phyloP scores from a whole-genome alignment of 2,329 filamentous ascomycete genomes.

The Cucurbitaria berberidis region DNA sequence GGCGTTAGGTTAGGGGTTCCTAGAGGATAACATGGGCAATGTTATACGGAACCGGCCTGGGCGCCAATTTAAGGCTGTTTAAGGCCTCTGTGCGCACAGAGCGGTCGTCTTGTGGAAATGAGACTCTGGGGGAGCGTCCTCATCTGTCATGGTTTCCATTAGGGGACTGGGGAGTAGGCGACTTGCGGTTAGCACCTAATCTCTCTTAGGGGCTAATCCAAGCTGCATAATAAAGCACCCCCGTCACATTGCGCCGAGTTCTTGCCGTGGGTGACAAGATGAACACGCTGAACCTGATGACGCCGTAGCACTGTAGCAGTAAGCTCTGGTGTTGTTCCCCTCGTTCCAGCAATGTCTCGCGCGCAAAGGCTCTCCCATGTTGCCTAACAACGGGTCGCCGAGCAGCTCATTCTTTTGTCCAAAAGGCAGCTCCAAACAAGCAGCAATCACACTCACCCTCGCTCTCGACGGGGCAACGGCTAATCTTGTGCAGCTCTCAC shows the following conservation, averaged over 20 bases:
- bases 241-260: constrained; percentile 7
- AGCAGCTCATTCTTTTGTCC: constrained; percentile 4
- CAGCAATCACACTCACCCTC: constrained; percentile 13
- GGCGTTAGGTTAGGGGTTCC: constrained; percentile 43
- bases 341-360: background rate
- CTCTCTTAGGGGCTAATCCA: constrained; percentile 11
- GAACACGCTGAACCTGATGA: background rate
- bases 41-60: constrained; percentile 34
- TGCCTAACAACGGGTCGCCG: constrained; percentile 3
- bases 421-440: constrained; percentile 7
- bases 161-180: background rate
- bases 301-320: background rate
- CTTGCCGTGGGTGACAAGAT: constrained; percentile 3
- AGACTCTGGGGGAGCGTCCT: constrained; percentile 35
- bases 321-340: background rate
- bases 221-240: constrained; percentile 18
- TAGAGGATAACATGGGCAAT: constrained; percentile 34
- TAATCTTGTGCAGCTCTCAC: constrained; percentile 22
- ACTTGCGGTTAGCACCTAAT: constrained; percentile 3
- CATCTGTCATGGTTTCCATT: background rate
- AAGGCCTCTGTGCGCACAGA: constrained; percentile 32
- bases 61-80: constrained; percentile 25
- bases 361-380: constrained; percentile 2
- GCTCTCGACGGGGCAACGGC: constrained; percentile 18
- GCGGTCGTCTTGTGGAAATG: constrained; percentile 35